These are phyloP conservation scores for Neurospora sp. DNA, from an alignment of 495 filamentous ascomycete species.

Conservation along the genomic window DNA sequence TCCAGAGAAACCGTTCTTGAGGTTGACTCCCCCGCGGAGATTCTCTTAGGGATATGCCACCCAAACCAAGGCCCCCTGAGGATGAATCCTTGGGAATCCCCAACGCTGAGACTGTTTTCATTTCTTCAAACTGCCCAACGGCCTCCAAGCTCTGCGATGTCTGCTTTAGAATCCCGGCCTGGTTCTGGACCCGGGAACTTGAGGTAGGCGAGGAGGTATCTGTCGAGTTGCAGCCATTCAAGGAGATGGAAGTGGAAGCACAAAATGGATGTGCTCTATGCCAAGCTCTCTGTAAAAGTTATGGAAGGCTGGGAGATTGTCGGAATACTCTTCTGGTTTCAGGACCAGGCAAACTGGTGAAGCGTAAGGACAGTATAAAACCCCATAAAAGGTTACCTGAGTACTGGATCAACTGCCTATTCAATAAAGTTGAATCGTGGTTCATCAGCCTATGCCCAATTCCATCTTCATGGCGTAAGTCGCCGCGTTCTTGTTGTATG, in stretches of 20 bases:
- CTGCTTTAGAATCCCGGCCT: not conserved
- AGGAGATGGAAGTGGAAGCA: not conserved
- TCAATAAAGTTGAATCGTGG: too few species aligned
- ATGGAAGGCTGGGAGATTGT: too few species aligned
- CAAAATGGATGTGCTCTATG: not conserved
- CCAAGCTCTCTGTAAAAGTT: too few species aligned
- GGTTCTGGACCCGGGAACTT: not conserved
- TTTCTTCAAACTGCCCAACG: not conserved
- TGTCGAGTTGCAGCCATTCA: not conserved
- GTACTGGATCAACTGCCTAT: too few species aligned
- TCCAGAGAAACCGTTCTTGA: not conserved
- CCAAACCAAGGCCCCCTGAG: not conserved
- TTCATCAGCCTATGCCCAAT: too few species aligned
- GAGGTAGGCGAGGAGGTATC: not conserved
- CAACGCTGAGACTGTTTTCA: not conserved
- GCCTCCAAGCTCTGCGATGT: not conserved
- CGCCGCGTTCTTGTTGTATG: not conserved
- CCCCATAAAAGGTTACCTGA: too few species aligned
- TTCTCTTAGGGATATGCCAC: not conserved
- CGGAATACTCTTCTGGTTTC: too few species aligned
- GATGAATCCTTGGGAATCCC: not conserved
- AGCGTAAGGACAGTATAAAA: too few species aligned
- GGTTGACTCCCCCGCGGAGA: not conserved
- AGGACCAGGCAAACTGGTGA: too few species aligned
- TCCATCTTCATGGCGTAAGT: not conserved